Evolutionary conservation across 345 rosid genomes (phyloP).

Genomic region (Trapa bicornis): DNA sequence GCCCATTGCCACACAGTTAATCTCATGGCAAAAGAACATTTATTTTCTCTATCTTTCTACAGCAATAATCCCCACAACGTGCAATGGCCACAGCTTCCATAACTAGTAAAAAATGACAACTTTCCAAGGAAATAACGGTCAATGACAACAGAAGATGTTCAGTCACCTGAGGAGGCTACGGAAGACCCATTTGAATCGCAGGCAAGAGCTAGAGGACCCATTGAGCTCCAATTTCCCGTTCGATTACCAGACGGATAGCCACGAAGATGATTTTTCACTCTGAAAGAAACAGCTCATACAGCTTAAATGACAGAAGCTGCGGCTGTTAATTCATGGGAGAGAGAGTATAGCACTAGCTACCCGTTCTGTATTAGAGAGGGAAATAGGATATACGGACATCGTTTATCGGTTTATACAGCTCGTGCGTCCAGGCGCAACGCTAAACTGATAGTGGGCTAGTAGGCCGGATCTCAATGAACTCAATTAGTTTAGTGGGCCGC

Average conservation of each 20-base stretch:
- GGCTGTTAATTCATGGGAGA: background rate
- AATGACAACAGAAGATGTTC: background rate
- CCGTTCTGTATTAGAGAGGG: background rate
- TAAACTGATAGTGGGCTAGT: too few relatives aligned
- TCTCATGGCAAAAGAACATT: background rate
- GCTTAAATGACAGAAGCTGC: background rate
- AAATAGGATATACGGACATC: background rate
- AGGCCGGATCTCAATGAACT: too few relatives aligned
- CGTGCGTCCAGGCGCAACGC: too few relatives aligned
- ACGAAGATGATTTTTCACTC: background rate
- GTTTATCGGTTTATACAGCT: background rate
- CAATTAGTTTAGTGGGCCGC: too few relatives aligned
- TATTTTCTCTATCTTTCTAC: background rate
- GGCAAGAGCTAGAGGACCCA: conserved; percentile 26
- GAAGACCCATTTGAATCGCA: conserved; percentile 22
- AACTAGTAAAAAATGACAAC: background rate
- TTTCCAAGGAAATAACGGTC: background rate
- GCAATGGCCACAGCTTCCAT: background rate
- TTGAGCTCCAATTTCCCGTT: conserved; percentile 1
- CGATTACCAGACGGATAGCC: background rate
- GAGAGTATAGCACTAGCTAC: background rate
- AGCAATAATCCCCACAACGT: background rate
- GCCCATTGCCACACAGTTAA: background rate
- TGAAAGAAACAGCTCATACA: background rate
- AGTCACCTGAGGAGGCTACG: conserved; percentile 13